Evolutionary conservation across 352 stramenopile genomes (phyloP), one percentile per base, ranked within the genome.

Genomic region (Bremia lactucae): DNA sequence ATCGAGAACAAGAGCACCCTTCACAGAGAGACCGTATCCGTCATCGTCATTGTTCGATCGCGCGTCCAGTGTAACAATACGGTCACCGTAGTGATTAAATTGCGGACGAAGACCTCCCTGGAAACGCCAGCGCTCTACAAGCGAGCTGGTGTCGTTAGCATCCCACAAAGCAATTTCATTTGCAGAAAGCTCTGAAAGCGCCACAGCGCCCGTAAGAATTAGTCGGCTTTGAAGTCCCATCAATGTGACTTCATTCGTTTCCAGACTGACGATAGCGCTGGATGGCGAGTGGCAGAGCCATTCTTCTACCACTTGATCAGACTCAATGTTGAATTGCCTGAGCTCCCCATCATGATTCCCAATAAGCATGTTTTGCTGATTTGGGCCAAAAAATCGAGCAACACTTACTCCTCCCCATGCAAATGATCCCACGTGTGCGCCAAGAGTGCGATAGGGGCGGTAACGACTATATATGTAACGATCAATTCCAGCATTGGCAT

Each of bases 1-100:
- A 53, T 89, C 77, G 0, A 89, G 28, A 41, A 89, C 61, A 11
- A 87, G 40, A 16, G 74, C 72, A 20, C 77, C 72, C 13, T 66
- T 52, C 6, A 80, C 61, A 13, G 57, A 16, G 0, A 59, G 50
- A 16, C 69, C 59, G 18, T 69, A 33, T 16, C 68, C 64, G 21
- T 54, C 36, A 4, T 68, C 59, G 1, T 70, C 52, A 5, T 66
- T 53, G 23, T 41, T 58, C 9, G 52, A 37, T 6, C 72, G 63
- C 13, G 59, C 74, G 21, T 89, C 76, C 0, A 89, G 49, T 1
- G 74, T 62, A 4, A 87, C 79, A 36, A 92, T 45, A 2, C 63
- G 70, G 44, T 92, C 79, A 16, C 79, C 79, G 23, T 73, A 87
- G 22, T 87, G 63, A 23, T 84, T 92, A 42, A 87, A 92, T n/a